Evolutionary conservation across 202 grass and related monocot species (phyloP).

Genomic region (Setaria viridis): DNA sequence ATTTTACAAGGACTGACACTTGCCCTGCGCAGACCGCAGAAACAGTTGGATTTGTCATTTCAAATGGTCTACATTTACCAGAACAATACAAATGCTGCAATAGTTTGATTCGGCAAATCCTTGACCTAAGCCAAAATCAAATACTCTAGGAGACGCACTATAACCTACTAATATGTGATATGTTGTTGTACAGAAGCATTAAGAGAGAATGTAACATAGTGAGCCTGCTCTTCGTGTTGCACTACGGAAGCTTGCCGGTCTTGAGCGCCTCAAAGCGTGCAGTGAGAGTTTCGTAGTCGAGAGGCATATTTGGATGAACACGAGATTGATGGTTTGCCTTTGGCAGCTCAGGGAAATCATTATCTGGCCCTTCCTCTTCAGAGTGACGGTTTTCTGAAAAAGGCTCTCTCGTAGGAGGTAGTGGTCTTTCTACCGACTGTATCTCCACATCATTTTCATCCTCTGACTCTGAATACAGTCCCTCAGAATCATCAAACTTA

Average conservation of each 20-base stretch:
- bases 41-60: background rate
- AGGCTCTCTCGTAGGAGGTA: slow-evolving; percentile 39
- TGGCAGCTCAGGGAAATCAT: slow-evolving; percentile 36
- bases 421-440: slow-evolving; percentile 50
- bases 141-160: slow-evolving; percentile 1
- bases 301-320: slow-evolving; percentile 95
- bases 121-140: slow-evolving; percentile 38
- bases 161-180: slow-evolving; percentile 24
- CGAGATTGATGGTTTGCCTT: slow-evolving; percentile 52
- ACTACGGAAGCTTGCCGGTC: slow-evolving; percentile 58
- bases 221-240: background rate
- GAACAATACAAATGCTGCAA: slow-evolving; percentile 4
- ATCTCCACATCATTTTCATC: slow-evolving; percentile 56
- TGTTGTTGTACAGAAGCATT: slow-evolving; percentile 20
- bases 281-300: slow-evolving; percentile 83
- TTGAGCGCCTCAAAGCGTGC: slow-evolving; percentile 86
- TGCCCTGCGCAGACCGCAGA: background rate
- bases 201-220: background rate
- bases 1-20: too few relatives aligned
- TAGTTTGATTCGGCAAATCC: slow-evolving; percentile 7
- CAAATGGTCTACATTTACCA: slow-evolving; percentile 18
- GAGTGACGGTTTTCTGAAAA: slow-evolving; percentile 25
- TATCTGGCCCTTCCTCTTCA: slow-evolving; percentile 28
- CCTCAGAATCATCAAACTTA: slow-evolving; percentile 86
- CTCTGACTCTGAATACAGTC: slow-evolving; percentile 52